A percentile compares a stretch with the other conserved stretches of the same genome.
phyloP scores from a whole-genome alignment of 768 basidiomycete genomes.

The Lyophyllum decastes region DNA sequence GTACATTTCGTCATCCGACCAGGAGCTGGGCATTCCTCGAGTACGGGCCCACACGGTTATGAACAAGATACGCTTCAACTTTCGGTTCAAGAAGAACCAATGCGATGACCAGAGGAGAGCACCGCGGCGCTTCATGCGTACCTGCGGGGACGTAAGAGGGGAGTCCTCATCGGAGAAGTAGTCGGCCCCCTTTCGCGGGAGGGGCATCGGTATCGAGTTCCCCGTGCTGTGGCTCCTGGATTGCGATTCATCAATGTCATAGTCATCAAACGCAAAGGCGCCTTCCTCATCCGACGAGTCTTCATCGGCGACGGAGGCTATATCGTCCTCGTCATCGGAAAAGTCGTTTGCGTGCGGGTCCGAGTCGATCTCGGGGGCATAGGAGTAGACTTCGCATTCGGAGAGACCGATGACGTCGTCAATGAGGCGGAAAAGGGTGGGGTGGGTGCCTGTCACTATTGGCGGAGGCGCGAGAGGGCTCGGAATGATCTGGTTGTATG shows the following conservation, averaged over 20 bases:
- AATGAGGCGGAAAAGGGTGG: slow-evolving; percentile 82
- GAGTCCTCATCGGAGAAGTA: slow-evolving; percentile 38
- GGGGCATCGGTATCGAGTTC: slow-evolving; percentile 39
- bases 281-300: slow-evolving; percentile 74
- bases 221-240: slow-evolving; percentile 37
- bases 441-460: slow-evolving; percentile 83
- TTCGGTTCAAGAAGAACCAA: slow-evolving; percentile 96
- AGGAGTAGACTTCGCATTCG: slow-evolving; percentile 96
- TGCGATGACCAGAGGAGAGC: slow-evolving; percentile 94
- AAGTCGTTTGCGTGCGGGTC: slow-evolving; percentile 92
- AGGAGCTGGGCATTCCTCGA: slow-evolving; percentile 53
- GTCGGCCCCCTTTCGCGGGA: slow-evolving; percentile 40
- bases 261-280: slow-evolving; percentile 79
- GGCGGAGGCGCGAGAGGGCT: slow-evolving; percentile 74
- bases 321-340: slow-evolving; percentile 78
- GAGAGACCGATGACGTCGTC: slow-evolving; percentile 87
- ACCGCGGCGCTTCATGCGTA: slow-evolving; percentile 63
- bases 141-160: slow-evolving; percentile 38
- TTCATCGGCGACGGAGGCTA: slow-evolving; percentile 65
- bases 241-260: slow-evolving; percentile 66
- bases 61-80: slow-evolving; percentile 89
- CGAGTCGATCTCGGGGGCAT: slow-evolving; percentile 88
- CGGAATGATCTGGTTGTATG: slow-evolving; percentile 53
- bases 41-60: slow-evolving; percentile 90
- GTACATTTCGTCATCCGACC: slow-evolving; percentile 51